These are phyloP conservation scores for Diaporthe aspalathi DNA, from an alignment of 2,329 filamentous ascomycete species.

Conservation along the genomic window DNA sequence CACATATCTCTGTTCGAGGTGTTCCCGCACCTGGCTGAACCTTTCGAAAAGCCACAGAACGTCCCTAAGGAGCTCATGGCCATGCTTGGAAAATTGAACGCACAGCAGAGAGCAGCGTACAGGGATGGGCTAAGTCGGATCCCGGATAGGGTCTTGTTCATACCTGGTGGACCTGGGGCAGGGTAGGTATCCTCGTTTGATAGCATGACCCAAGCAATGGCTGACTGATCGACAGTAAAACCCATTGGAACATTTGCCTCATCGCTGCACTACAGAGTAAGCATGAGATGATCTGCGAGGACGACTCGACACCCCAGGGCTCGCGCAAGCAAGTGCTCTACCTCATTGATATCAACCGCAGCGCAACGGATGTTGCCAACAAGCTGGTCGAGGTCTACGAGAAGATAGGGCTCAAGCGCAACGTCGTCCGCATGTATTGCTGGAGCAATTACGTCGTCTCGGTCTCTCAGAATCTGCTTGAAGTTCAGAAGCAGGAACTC, in stretches of 20 bases:
- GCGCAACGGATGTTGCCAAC: background rate
- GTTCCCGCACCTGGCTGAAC: constrained; percentile 10
- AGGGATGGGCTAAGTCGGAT: background rate
- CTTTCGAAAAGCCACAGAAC: background rate
- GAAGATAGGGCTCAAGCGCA: background rate
- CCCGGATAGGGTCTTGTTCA: background rate
- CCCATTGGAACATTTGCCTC: background rate
- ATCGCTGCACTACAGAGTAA: background rate
- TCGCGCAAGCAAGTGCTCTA: background rate
- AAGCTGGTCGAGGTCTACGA: background rate
- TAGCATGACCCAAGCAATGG: too few species aligned
- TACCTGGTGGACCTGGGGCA: constrained; percentile 6
- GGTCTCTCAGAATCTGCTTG: background rate
- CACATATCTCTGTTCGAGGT: background rate
- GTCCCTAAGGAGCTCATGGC: background rate
- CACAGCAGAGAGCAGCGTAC: background rate
- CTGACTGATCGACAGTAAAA: background rate
- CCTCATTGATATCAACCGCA: constrained; percentile 10
- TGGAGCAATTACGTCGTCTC: constrained; percentile 10
- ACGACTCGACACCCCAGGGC: background rate
- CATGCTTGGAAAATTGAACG: background rate
- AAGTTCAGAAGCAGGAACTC: background rate
- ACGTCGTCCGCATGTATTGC: constrained; percentile 7
- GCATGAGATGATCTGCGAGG: background rate
- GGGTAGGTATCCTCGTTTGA: background rate